Percentiles rank a stretch among this genome's conserved stretches.
phyloP scores from a whole-genome alignment of 2,329 filamentous ascomycete species.

The Neofusicoccum kwambonambiense region DNA sequence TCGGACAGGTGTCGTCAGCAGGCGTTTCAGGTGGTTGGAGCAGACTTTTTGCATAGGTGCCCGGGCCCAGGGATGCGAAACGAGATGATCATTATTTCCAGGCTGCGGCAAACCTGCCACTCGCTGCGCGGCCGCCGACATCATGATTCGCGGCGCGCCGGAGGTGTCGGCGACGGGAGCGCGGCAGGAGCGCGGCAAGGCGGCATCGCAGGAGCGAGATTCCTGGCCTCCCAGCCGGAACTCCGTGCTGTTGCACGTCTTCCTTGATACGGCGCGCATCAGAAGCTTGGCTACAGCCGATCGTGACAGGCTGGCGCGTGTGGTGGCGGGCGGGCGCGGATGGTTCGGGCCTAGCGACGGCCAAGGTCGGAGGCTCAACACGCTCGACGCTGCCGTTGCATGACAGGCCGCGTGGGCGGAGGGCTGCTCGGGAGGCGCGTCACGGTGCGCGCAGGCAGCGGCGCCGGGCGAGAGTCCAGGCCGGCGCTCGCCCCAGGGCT shows the following conservation, averaged over 20 bases:
- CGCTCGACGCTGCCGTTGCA: slow-evolving; percentile 4
- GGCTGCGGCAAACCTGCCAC: slow-evolving; percentile 3
- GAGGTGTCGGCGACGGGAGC: not conserved
- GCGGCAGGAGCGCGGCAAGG: not conserved
- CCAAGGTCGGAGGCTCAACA: slow-evolving; percentile 16
- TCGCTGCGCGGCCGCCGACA: not conserved
- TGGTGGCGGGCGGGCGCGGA: not conserved
- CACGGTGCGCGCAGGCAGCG: not conserved
- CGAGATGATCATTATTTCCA: slow-evolving; percentile 14
- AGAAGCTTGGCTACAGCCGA: slow-evolving; percentile 2
- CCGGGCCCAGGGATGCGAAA: slow-evolving; percentile 8
- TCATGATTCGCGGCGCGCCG: not conserved
- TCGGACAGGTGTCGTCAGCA: slow-evolving; percentile 15
- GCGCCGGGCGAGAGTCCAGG: not conserved
- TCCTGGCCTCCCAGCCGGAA: not conserved
- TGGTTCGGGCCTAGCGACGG: slow-evolving; percentile 3
- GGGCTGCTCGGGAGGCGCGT: slow-evolving; percentile 3
- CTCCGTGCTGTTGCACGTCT: not conserved
- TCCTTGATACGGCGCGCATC: not conserved
- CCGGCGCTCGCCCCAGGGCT: not conserved
- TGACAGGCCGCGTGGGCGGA: not conserved
- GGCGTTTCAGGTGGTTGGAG: slow-evolving; percentile 6
- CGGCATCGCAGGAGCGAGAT: not conserved
- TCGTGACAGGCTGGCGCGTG: slow-evolving; percentile 4
- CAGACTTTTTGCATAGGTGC: not conserved